phyloP scores from a whole-genome alignment of 2,329 filamentous ascomycete genomes.

The Colletotrichum spaethianum region DNA sequence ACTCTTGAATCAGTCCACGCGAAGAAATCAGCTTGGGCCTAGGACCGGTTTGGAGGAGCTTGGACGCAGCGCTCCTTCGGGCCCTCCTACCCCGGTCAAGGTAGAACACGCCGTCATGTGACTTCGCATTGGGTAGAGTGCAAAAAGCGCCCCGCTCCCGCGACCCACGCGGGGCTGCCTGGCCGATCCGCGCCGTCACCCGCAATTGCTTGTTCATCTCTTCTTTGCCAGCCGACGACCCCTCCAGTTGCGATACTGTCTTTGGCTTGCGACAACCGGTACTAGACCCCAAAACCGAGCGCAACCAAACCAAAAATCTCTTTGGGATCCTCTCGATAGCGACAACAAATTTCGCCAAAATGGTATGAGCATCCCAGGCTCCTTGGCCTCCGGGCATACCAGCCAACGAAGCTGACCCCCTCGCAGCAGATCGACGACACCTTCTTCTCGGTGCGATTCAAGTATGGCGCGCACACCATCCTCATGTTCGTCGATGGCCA shows the following conservation, averaged over 20 bases:
- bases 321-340: too few species aligned
- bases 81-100: not conserved
- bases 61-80: not conserved
- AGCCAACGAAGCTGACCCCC: constrained; percentile 4
- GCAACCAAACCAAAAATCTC: not conserved
- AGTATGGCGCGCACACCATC: constrained; percentile 79
- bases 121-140: constrained; percentile 43
- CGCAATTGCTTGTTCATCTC: not conserved
- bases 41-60: constrained; percentile 12
- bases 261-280: not conserved
- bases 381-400: not conserved
- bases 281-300: not conserved
- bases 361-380: constrained; percentile 5
- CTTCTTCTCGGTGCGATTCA: constrained; percentile 79
- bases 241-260: not conserved
- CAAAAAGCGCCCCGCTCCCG: constrained; percentile 8
- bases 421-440: constrained; percentile 56
- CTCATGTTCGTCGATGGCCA: constrained; percentile 75
- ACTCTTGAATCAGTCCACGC: not conserved
- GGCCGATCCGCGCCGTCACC: not conserved
- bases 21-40: not conserved
- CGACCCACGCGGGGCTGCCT: constrained; percentile 4
- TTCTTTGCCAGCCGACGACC: not conserved
- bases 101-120: constrained; percentile 46
- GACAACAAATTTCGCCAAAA: not conserved